phyloP scores from a whole-genome alignment of 495 filamentous ascomycete species.

The Aspergillus asperescens region DNA sequence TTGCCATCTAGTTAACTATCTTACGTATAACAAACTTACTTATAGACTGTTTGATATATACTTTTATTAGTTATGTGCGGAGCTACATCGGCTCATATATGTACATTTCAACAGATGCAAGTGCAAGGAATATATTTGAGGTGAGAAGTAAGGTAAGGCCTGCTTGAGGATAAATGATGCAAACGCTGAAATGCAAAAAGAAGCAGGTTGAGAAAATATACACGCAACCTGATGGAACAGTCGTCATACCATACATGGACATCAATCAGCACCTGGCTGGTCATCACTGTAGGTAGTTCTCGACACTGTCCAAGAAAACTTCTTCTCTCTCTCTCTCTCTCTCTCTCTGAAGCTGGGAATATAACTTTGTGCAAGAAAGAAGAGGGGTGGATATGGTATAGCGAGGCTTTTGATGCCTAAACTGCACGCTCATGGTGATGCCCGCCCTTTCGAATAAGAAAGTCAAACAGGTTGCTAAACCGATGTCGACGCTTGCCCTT shows the following conservation, averaged over 20 bases:
- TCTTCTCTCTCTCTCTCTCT: background rate
- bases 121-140: background rate
- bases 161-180: background rate
- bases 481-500: constrained; percentile 23
- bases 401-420: background rate
- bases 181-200: constrained; percentile 1
- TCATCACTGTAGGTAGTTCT: background rate
- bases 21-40: too few relatives aligned
- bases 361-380: background rate
- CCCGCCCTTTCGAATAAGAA: constrained; percentile 14
- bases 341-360: background rate
- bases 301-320: background rate
- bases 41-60: background rate
- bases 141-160: background rate
- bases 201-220: background rate
- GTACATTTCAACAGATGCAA: background rate
- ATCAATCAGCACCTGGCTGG: background rate
- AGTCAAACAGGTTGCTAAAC: constrained; percentile 23
- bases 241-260: background rate
- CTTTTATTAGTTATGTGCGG: background rate
- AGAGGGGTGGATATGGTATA: background rate
- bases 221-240: background rate
- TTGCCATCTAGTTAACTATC: too few relatives aligned
- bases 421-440: constrained; percentile 1
- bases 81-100: constrained; percentile 5